These are phyloP conservation scores for Yamadazyma mexicana DNA, from an alignment of 1,139 yeast species.

Conservation along the genomic window DNA sequence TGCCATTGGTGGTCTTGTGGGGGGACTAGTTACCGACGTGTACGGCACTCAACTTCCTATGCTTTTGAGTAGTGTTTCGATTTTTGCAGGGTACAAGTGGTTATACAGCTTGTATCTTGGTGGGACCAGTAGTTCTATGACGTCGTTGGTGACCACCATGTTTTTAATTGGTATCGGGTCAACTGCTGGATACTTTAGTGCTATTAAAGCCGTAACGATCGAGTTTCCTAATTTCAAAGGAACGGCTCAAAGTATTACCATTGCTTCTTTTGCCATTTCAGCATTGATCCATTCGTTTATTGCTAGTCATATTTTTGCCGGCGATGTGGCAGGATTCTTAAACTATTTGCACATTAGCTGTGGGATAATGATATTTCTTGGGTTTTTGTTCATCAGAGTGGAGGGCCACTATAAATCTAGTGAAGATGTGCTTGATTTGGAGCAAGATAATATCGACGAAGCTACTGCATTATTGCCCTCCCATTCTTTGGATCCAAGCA, in stretches of 20 bases:
- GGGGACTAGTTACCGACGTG: constrained; percentile 32
- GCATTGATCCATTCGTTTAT: constrained; percentile 28
- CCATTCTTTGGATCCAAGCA: constrained; percentile 6
- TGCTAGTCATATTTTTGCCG: constrained; percentile 21
- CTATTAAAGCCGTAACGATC: constrained; percentile 35
- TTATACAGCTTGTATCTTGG: constrained; percentile 21
- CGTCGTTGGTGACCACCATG: constrained; percentile 27
- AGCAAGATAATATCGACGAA: constrained; percentile 15
- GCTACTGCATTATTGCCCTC: constrained; percentile 13
- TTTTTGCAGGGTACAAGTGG: constrained; percentile 30
- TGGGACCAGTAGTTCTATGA: constrained; percentile 19
- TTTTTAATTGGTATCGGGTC: constrained; percentile 34
- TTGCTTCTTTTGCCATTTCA: constrained; percentile 40
- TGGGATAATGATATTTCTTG: constrained; percentile 26
- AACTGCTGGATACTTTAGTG: constrained; percentile 34
- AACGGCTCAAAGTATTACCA: constrained; percentile 38
- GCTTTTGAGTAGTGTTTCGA: constrained; percentile 24
- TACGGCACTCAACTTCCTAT: constrained; percentile 38
- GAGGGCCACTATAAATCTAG: constrained; percentile 27
- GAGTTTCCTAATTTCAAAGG: constrained; percentile 33
- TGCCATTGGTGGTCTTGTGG: constrained; percentile 32
- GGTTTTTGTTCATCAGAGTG: constrained; percentile 31
- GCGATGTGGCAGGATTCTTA: constrained; percentile 25
- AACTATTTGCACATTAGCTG: constrained; percentile 24
- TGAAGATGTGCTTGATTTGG: constrained; percentile 9